These are phyloP conservation scores for Kodamaea hsintzibuensis DNA, from an alignment of 805 yeast genomes.

Conservation along the genomic window DNA sequence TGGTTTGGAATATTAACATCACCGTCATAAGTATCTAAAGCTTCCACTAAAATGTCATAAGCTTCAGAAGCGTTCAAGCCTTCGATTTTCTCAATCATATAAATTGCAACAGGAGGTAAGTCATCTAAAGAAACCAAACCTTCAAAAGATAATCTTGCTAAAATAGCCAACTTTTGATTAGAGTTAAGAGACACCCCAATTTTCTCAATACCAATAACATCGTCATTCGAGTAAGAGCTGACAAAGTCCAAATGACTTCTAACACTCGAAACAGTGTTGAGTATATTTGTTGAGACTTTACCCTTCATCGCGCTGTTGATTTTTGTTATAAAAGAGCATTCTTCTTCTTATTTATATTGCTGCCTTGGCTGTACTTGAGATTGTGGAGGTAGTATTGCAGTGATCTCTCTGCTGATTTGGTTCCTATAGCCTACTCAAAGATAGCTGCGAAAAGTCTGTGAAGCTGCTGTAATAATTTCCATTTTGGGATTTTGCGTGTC, in stretches of 20 bases:
- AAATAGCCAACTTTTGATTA: conserved; percentile 26
- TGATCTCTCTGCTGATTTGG: no score
- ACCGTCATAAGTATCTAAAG: conserved; percentile 40
- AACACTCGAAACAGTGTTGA: conserved; percentile 4
- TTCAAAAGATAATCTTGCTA: conserved; percentile 26
- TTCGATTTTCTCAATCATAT: conserved; percentile 42
- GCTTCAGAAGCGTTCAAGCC: conserved; percentile 39
- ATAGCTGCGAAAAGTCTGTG: no score
- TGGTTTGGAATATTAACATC: conserved; percentile 49
- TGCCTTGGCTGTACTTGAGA: no score
- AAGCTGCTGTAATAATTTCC: no score
- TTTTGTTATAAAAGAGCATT: no score
- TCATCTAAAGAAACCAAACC: conserved; percentile 27
- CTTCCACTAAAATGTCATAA: conserved; percentile 36
- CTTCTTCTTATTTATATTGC: no score
- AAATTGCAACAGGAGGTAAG: conserved; percentile 34
- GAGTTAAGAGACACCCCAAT: conserved; percentile 18
- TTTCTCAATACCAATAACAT: conserved; percentile 12
- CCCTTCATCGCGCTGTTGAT: no score
- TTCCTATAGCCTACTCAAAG: no score
- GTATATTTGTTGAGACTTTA: no score
- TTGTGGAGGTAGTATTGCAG: no score
- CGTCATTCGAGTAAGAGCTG: conserved; percentile 11
- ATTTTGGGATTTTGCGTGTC: no score
- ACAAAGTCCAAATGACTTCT: conserved; percentile 14